Percentiles rank a stretch among this genome's conserved stretches.
Conservation (phyloP, 2,329 filamentous ascomycete species). For the Trichoderma sp. region DNA sequence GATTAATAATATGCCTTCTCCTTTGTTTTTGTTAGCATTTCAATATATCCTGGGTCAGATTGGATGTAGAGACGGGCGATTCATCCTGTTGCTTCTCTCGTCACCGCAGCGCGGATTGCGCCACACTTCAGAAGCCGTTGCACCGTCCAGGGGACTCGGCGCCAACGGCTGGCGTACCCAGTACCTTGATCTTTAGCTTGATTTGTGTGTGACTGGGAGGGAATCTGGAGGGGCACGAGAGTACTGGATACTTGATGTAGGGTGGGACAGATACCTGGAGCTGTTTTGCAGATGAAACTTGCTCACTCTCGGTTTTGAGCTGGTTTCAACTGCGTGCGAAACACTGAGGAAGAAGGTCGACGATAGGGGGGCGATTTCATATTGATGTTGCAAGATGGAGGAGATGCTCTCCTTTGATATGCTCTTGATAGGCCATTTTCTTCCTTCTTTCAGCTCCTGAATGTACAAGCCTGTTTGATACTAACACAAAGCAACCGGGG, state of each 20-base stretch:
- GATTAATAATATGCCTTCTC: slow-evolving; percentile 25
- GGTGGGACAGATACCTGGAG: neutral
- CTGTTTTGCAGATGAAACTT: slow-evolving; percentile 14
- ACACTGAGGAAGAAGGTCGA: neutral
- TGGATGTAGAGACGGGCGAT: too few species aligned
- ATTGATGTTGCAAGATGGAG: too few species aligned
- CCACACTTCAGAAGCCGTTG: neutral
- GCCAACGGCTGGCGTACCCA: neutral
- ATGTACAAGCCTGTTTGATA: neutral
- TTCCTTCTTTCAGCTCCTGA: neutral
- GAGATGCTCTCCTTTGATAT: too few species aligned
- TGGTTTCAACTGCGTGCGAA: neutral
- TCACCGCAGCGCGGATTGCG: slow-evolving; percentile 23
- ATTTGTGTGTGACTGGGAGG: too few species aligned
- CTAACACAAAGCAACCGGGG: too few species aligned
- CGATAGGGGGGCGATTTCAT: neutral
- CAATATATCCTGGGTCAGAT: too few species aligned
- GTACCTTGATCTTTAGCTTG: neutral
- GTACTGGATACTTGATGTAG: neutral
- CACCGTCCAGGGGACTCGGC: neutral
- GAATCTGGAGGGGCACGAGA: neutral
- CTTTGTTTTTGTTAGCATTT: neutral
- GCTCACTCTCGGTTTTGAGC: slow-evolving; percentile 1
- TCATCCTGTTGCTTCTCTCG: neutral
- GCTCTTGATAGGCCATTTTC: neutral